These are phyloP conservation scores for Hymenoscyphus fructigenus DNA, from an alignment of 2,329 filamentous ascomycete species.

Conservation along the genomic window DNA sequence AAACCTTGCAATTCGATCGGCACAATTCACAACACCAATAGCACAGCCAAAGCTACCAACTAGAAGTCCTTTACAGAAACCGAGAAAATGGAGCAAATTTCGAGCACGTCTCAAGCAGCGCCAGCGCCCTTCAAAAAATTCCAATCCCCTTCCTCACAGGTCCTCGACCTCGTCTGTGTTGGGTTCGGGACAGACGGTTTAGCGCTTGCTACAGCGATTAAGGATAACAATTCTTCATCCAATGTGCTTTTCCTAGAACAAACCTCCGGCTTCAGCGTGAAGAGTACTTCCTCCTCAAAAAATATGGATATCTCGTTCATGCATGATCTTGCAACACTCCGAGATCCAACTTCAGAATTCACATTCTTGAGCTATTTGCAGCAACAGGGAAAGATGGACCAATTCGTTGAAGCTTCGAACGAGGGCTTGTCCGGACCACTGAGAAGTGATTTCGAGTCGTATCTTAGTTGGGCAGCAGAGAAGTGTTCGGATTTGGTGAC, in stretches of 20 bases:
- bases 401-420: slow-evolving; percentile 42
- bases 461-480: slow-evolving; percentile 65
- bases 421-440: slow-evolving; percentile 45
- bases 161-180: slow-evolving; percentile 58
- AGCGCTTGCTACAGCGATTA: slow-evolving; percentile 63
- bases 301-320: slow-evolving; percentile 71
- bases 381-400: slow-evolving; percentile 56
- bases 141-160: slow-evolving; percentile 1
- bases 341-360: slow-evolving; percentile 64
- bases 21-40: neutral
- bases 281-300: slow-evolving; percentile 43
- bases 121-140: neutral
- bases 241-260: slow-evolving; percentile 64
- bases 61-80: neutral
- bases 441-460: slow-evolving; percentile 66
- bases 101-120: neutral
- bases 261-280: slow-evolving; percentile 50
- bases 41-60: neutral
- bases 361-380: slow-evolving; percentile 72
- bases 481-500: slow-evolving; percentile 59
- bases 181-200: slow-evolving; percentile 69
- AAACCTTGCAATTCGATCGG: neutral
- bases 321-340: slow-evolving; percentile 66
- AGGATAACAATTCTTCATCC: slow-evolving; percentile 51
- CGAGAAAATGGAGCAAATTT: slow-evolving; percentile 8